phyloP scores from a whole-genome alignment of 352 stramenopile species.

The Pythium utonaiense region DNA sequence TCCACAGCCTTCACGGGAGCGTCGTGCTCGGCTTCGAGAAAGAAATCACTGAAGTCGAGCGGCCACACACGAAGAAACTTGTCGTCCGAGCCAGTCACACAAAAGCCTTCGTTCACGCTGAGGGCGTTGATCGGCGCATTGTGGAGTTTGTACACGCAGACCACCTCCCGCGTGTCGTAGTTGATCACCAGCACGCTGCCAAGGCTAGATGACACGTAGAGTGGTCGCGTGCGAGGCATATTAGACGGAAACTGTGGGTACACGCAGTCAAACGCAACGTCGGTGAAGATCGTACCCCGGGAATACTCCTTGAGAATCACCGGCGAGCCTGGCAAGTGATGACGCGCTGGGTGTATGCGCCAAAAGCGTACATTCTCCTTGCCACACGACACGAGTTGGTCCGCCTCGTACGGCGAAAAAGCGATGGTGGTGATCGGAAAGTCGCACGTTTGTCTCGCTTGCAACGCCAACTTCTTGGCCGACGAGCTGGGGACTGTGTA shows the following conservation, averaged over 20 bases:
- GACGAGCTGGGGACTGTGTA: neutral
- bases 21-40: conserved; percentile 88
- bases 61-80: conserved; percentile 89
- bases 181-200: conserved; percentile 81
- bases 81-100: conserved; percentile 85
- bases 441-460: conserved; percentile 85
- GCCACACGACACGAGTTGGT: conserved; percentile 85
- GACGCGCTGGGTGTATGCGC: conserved; percentile 47
- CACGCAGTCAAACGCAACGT: conserved; percentile 79
- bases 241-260: conserved; percentile 54
- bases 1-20: conserved; percentile 55
- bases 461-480: conserved; percentile 31
- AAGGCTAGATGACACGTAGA: conserved; percentile 77
- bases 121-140: conserved; percentile 81
- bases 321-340: conserved; percentile 71
- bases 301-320: conserved; percentile 90
- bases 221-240: conserved; percentile 42
- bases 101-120: conserved; percentile 87
- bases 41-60: conserved; percentile 90
- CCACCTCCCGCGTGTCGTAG: conserved; percentile 75
- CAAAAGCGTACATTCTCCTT: conserved; percentile 92
- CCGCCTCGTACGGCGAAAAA: conserved; percentile 83
- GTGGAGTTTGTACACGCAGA: conserved; percentile 90
- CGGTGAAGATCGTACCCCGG: conserved; percentile 77
- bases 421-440: conserved; percentile 66